Percentiles rank a stretch among this genome's conserved stretches.
These are phyloP conservation scores for Dendrobium huoshanense DNA, from an alignment of 106 monocot genomes.

Conservation along the genomic window DNA sequence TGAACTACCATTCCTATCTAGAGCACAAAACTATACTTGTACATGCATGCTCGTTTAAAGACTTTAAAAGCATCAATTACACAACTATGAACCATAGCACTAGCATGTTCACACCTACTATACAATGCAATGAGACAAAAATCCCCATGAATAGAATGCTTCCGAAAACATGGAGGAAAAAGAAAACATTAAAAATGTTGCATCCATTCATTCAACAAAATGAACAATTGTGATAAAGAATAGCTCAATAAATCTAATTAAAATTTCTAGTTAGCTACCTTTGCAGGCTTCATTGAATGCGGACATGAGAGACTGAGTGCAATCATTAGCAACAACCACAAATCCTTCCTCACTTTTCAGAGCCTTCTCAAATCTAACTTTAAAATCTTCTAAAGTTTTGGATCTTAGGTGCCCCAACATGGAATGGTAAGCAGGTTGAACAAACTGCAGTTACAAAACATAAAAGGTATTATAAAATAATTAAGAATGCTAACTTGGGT, in stretches of 20 bases:
- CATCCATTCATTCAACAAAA: not conserved
- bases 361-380: conserved; percentile 58
- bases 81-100: not conserved
- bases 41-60: no score
- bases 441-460: conserved; percentile 30
- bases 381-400: conserved; percentile 67
- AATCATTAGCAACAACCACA: conserved; percentile 59
- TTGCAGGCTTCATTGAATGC: conserved; percentile 72
- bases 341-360: conserved; percentile 67
- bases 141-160: not conserved
- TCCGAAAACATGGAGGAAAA: not conserved
- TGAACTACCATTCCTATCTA: not conserved
- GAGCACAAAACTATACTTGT: no score
- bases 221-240: not conserved
- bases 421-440: conserved; percentile 74
- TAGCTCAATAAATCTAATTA: not conserved
- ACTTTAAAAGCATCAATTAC: not conserved
- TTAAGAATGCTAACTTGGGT: not conserved
- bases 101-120: not conserved
- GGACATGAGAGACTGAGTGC: conserved; percentile 46
- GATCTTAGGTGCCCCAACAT: conserved; percentile 65
- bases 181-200: not conserved
- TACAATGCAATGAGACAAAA: not conserved
- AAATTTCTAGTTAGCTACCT: conserved; percentile 33
- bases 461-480: not conserved